These are phyloP conservation scores for Tolypocladium cylindrosporum DNA, from an alignment of 2,329 filamentous ascomycete species.

Conservation along the genomic window DNA sequence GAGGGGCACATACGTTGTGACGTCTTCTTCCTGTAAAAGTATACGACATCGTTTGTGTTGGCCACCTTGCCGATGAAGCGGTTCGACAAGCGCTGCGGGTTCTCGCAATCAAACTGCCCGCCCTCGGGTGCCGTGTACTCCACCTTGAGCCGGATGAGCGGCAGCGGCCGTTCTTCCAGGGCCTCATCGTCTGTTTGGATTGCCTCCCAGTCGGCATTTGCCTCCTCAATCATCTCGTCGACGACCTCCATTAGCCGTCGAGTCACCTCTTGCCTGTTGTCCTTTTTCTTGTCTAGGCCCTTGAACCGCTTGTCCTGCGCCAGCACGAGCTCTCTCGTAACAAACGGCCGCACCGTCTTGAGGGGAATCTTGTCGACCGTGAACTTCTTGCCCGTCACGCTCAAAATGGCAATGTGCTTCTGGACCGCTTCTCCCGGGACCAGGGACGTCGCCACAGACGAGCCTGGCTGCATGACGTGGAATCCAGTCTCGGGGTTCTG, in stretches of 20 bases:
- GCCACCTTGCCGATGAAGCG: slow-evolving; percentile 84
- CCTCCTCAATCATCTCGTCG: slow-evolving; percentile 78
- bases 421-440: slow-evolving; percentile 81
- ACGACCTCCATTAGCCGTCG: slow-evolving; percentile 67
- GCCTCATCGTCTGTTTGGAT: slow-evolving; percentile 59
- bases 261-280: slow-evolving; percentile 75
- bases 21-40: slow-evolving; percentile 87
- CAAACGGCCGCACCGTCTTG: slow-evolving; percentile 83
- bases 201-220: slow-evolving; percentile 68
- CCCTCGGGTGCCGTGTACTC: slow-evolving; percentile 82
- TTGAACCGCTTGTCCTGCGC: slow-evolving; percentile 67
- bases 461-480: slow-evolving; percentile 94
- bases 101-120: slow-evolving; percentile 81
- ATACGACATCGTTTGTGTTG: slow-evolving; percentile 87
- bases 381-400: slow-evolving; percentile 74
- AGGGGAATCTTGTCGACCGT: slow-evolving; percentile 70
- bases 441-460: slow-evolving; percentile 88
- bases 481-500: slow-evolving; percentile 84
- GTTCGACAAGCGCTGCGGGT: slow-evolving; percentile 92
- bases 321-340: slow-evolving; percentile 73
- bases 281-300: slow-evolving; percentile 66
- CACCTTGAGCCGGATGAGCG: slow-evolving; percentile 80
- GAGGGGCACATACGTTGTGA: slow-evolving; percentile 18
- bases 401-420: slow-evolving; percentile 84
- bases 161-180: slow-evolving; percentile 56